These are phyloP conservation scores for Penicillium fimorum DNA, from an alignment of 495 filamentous ascomycete species.

Conservation along the genomic window DNA sequence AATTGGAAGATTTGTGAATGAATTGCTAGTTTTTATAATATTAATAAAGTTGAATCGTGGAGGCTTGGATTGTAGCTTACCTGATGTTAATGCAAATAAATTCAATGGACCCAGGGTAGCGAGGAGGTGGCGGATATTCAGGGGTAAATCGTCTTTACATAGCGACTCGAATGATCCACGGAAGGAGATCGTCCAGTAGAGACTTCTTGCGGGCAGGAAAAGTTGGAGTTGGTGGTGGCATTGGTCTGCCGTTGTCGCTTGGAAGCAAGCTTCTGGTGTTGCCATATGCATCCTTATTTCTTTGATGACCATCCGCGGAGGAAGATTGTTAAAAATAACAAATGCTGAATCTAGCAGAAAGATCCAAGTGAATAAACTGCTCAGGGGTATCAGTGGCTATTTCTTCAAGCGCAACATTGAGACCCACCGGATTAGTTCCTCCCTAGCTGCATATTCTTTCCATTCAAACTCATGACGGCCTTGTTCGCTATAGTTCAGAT, in stretches of 20 bases:
- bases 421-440: conserved; percentile 24
- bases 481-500: conserved; percentile 16
- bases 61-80: not conserved
- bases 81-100: conserved; percentile 22
- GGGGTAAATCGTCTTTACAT: conserved; percentile 5
- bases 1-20: conserved; percentile 28
- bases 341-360: conserved; percentile 33
- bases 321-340: conserved; percentile 31
- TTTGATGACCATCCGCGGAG: conserved; percentile 32
- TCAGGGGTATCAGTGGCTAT: not conserved
- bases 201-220: conserved; percentile 6
- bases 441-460: conserved; percentile 23
- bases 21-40: conserved; percentile 1
- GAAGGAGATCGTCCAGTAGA: conserved; percentile 20
- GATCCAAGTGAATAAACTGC: conserved; percentile 22
- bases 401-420: not conserved
- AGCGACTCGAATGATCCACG: conserved; percentile 16
- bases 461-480: conserved; percentile 25
- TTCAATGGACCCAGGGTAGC: conserved; percentile 20
- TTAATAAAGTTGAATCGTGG: not conserved
- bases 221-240: conserved; percentile 17
- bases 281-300: conserved; percentile 34
- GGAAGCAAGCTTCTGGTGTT: conserved; percentile 31
- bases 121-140: conserved; percentile 1
- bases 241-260: conserved; percentile 26